phyloP scores from a whole-genome alignment of 352 stramenopile genomes.

The Phytophthora litchii region DNA sequence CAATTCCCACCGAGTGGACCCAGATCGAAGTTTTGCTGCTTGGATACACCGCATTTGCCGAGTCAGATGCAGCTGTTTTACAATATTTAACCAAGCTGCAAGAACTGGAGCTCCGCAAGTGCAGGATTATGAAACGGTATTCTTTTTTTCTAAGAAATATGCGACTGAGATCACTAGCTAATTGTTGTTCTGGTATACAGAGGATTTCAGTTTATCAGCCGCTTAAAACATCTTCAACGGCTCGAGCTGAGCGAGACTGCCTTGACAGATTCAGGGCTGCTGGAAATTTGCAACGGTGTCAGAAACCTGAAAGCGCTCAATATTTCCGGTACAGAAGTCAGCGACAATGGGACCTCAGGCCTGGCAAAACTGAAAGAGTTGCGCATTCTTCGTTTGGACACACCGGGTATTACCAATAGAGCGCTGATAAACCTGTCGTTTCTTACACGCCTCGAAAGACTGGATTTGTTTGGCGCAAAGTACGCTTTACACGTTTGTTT shows the following conservation, averaged over 20 bases:
- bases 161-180: conserved; percentile 2
- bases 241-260: conserved; percentile 65
- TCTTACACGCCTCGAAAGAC: conserved; percentile 52
- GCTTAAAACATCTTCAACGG: conserved; percentile 52
- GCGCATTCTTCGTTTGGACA: conserved; percentile 69
- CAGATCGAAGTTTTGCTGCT: conserved; percentile 64
- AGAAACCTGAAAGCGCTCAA: conserved; percentile 57
- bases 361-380: conserved; percentile 59
- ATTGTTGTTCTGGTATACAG: conserved; percentile 24
- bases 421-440: conserved; percentile 57
- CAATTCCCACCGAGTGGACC: conserved; percentile 56
- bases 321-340: conserved; percentile 77
- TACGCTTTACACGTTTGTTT: conserved; percentile 18
- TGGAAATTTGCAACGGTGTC: conserved; percentile 63
- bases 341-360: conserved; percentile 54
- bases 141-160: not conserved
- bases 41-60: conserved; percentile 61
- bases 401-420: conserved; percentile 67
- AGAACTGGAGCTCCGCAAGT: conserved; percentile 73
- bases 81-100: conserved; percentile 52
- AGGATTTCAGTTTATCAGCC: conserved; percentile 77
- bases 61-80: conserved; percentile 66
- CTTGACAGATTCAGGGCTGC: conserved; percentile 59
- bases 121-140: conserved; percentile 74
- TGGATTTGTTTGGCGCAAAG: conserved; percentile 84